Base-by-base conservation (phyloP, 1,139 yeast genomes). In the Kodamaea arcana region DNA sequence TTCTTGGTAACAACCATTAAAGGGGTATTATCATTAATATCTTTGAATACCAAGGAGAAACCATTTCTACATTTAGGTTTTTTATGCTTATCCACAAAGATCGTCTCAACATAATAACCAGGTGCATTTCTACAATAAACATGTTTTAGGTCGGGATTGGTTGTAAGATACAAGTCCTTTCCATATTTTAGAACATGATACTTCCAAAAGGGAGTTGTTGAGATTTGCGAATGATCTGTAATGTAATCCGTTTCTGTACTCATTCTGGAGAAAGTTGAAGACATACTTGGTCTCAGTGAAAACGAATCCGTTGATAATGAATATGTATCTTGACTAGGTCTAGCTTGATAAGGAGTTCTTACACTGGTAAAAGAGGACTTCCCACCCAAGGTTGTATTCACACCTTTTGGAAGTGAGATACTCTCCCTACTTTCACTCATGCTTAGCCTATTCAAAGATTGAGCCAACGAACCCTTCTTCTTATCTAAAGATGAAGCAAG, bases 61-160 rank as follows among this genome's bases (percentile, higher is more conserved):
- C 67, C 69, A 21, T 51, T 46, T 27, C 27, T 30, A 27, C 39
- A 30, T 15, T 34, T 40, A 12, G 40, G 43, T 29, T 33, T 34
- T 27, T 43, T 41, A 41, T 14, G 33, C 25, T 26, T 30, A 16
- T 44, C 47, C 4, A 52, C 46, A 23, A 39, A 46, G 22, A 55
- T 52, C 2, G 75, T 52, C 35, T 70, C 70, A 4, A 77, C 71
- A 41, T 65, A 73, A 47, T 69, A 74, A 1, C 83, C 78, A 0
- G 83, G 83, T 0, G 75, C 82, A 46, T 66, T 63, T 15, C 82
- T 58, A 39, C 81, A 72, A 45, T 70, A 73, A 31, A 72, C 54
- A 47, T 78, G 83, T 41, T 71, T 68, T 23, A 64, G 54, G 16
- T 73, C 76, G 0, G 84, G 84, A 45, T 77, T 79, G 1, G 84